These are phyloP conservation scores for Dissophora ornata DNA, from an alignment of 192 early-diverging fungal species.

Conservation along the genomic window DNA sequence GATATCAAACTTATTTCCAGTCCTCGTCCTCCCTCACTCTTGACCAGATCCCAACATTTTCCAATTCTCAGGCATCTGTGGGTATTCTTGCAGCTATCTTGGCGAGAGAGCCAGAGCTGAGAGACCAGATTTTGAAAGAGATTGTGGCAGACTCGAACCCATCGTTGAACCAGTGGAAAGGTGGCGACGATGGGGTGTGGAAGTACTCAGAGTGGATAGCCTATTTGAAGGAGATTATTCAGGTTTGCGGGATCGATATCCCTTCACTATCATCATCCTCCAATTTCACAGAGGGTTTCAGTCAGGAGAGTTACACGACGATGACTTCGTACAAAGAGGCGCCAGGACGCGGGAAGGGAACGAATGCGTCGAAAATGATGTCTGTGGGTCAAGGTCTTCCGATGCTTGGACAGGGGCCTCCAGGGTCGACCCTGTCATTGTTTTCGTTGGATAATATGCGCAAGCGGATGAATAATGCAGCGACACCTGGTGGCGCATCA, in stretches of 20 bases:
- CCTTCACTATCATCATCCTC: background rate
- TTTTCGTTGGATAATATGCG: slow-evolving; percentile 45
- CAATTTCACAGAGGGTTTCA: background rate
- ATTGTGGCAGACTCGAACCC: slow-evolving; percentile 22
- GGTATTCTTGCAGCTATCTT: slow-evolving; percentile 27
- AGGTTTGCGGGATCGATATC: slow-evolving; percentile 33
- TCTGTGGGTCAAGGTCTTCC: slow-evolving; percentile 9
- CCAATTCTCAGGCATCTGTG: slow-evolving; percentile 29
- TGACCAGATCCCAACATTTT: slow-evolving; percentile 42
- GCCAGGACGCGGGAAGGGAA: background rate
- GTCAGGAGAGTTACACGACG: background rate
- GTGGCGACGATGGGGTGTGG: background rate
- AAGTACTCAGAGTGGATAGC: slow-evolving; percentile 35
- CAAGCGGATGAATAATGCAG: slow-evolving; percentile 17
- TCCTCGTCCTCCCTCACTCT: slow-evolving; percentile 9
- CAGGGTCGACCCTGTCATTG: slow-evolving; percentile 15
- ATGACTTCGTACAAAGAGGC: background rate
- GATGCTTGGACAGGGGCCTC: slow-evolving; percentile 1
- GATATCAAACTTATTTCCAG: slow-evolving; percentile 5
- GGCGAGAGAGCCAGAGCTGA: slow-evolving; percentile 23
- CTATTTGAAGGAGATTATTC: slow-evolving; percentile 42
- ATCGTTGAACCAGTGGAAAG: background rate
- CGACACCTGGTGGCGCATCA: background rate
- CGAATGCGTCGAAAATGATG: background rate
- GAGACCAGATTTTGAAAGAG: slow-evolving; percentile 29